Evolutionary conservation across 371 early-diverging fungal genomes (phyloP), one percentile per base, ranked within the genome.

Genomic region (Saksenaea vasiformis): DNA sequence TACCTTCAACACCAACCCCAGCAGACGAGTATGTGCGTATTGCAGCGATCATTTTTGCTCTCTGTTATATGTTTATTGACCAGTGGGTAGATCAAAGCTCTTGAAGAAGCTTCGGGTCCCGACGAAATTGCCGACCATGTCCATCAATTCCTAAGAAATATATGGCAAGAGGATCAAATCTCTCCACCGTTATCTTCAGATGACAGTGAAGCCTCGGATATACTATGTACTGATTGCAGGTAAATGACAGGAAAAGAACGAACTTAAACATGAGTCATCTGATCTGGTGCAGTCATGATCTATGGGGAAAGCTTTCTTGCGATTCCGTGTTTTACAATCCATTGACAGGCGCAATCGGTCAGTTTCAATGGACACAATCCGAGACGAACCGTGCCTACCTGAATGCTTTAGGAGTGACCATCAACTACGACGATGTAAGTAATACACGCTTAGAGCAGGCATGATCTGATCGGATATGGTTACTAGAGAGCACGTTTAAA

Each of bases 301-400:
- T 82, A 13, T 82, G 83, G 83, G 71, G 67, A 7, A 79, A 78
- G 34, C 66, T 82, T 5, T 82, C 83, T 9, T 65, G 74, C 14
- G 80, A 82, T 47, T 76, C 83, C n/a, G 78, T 78, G 9, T 82
- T 82, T 51, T 79, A 78, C 54, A 82, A 82, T 59, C 72, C 83
- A 34, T 64, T 78, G 38, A 82, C 83, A 27, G 83, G 83, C 3
- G 66, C 78, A 4, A 71, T 82, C 15, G 83, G 83, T 4, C 78
- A 79, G 24, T 82, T 82, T 54, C 83, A 79, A 38, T 82, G 83
- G 83, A 79, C 77, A 44, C 71, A 80, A 37, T 82, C 83, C n/a
- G 78, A 82, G 51, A 73, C 77, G n/a, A 79, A 79, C 54, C 70
- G 72, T 44, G 70, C 72, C 1, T 82, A 82, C 55, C 54, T 82